Conservation (phyloP, 768 basidiomycete species). For the Hypsizygus marmoreus region DNA sequence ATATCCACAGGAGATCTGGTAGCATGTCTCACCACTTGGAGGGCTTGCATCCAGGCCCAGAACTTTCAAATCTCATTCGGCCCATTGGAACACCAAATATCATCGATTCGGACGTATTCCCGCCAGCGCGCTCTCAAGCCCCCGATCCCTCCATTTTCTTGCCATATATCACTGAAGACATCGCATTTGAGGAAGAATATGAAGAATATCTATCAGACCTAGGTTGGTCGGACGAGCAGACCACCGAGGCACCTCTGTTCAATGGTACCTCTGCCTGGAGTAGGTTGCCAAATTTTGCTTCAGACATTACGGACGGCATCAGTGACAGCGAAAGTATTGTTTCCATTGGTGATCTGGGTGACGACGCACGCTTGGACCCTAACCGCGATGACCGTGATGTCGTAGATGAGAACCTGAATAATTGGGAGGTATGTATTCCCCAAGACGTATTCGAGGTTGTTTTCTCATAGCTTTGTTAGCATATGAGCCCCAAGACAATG, state of each 20-base stretch:
- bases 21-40: slow-evolving; percentile 85
- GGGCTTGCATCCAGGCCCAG: slow-evolving; percentile 72
- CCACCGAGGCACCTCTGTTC: slow-evolving; percentile 43
- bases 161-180: slow-evolving; percentile 91
- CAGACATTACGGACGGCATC: slow-evolving; percentile 83
- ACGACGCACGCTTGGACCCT: slow-evolving; percentile 68
- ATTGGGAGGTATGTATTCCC: slow-evolving; percentile 84
- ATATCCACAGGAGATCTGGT: slow-evolving; percentile 72
- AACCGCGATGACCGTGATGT: slow-evolving; percentile 63
- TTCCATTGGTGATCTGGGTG: slow-evolving; percentile 85
- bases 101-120: slow-evolving; percentile 91
- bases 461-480: slow-evolving; percentile 50
- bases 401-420: slow-evolving; percentile 83
- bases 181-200: slow-evolving; percentile 95
- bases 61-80: slow-evolving; percentile 72
- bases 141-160: slow-evolving; percentile 83
- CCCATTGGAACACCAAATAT: slow-evolving; percentile 75
- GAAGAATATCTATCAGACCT: slow-evolving; percentile 94
- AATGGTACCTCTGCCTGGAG: slow-evolving; percentile 73
- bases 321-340: slow-evolving; percentile 95
- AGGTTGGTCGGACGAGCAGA: slow-evolving; percentile 66
- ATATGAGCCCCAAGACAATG: slow-evolving; percentile 96
- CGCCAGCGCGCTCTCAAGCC: slow-evolving; percentile 85
- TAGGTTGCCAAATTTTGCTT: slow-evolving; percentile 74
- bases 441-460: too few species aligned